Evolutionary conservation across 2,329 filamentous ascomycete genomes (phyloP), one percentile per base, ranked within the genome.

Genomic region (Rutstroemia sp.): DNA sequence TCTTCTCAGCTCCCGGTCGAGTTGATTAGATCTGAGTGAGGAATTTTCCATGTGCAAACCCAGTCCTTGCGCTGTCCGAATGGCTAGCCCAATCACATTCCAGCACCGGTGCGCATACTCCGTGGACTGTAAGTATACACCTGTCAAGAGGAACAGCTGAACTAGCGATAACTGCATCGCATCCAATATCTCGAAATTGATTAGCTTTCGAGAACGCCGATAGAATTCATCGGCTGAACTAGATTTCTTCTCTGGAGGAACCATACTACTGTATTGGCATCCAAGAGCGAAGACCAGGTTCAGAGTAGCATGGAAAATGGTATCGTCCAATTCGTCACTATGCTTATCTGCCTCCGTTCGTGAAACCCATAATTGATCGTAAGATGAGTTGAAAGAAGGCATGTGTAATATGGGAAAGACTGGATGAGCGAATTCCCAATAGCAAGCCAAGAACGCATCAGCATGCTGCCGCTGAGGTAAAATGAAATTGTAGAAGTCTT

Each of bases 231-330:
- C 59, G 0, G 64, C 64, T 5, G 63, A 49, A 10, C 27, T 34
- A 2, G 49, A 45, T 42, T 57, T 60, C 3, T 61, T 44, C 5
- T 52, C 23, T 0, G 46, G 47, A 34, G 54, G 41, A 38, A 63
- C 14, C 0, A 48, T 48, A 4, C 59, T 61, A 56, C 58, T 64
- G 7, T 63, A 63, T 48, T 66, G 62, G 42, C 65, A 68, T 5
- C 64, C 68, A 4, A 70, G 45, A 5, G 69, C 69, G 16, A 71
- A 61, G 3, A 67, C 58, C 17, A 70, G 62, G 56, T 70, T 71
- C 5, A 71, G 54, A 2, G 58, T 67, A 10, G 68, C 61, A 17
- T 60, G 58, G 44, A 63, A 64, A 1, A 56, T 54, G 16, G 42
- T 42, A 19, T 62, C 44, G 12, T 58, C 53, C 42, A 53, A 30